A percentile compares a stretch with the other conserved stretches of the same genome.
Conservation (phyloP, 1,284 basidiomycete species). For the Puccinia hordei region DNA sequence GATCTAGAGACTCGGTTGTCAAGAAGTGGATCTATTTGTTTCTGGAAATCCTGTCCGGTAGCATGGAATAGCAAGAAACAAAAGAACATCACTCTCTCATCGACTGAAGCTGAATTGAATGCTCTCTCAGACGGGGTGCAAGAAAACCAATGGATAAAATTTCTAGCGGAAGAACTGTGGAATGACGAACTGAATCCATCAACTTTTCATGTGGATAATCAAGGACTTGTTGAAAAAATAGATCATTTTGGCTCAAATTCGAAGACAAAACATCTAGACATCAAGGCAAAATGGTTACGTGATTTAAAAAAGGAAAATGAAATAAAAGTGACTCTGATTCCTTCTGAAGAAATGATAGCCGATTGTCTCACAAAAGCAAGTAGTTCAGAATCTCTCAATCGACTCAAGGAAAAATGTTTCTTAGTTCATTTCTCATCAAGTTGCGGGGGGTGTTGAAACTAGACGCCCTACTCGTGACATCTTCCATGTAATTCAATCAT, state of each 20-base stretch:
- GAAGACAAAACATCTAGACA: conserved; percentile 10
- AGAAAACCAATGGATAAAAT: conserved; percentile 4
- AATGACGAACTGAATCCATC: neutral
- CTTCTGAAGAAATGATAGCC: neutral
- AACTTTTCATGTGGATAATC: neutral
- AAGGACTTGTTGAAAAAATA: neutral
- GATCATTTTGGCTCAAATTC: conserved; percentile 9
- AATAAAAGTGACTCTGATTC: neutral
- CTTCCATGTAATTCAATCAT: too few relatives aligned
- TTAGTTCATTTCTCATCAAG: neutral
- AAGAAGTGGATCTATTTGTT: neutral
- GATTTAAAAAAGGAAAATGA: neutral
- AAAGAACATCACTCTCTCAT: neutral
- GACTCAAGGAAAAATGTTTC: neutral
- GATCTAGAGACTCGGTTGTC: neutral
- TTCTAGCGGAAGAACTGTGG: neutral
- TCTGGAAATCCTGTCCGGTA: neutral
- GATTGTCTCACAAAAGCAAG: neutral
- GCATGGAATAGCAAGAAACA: conserved; percentile 7
- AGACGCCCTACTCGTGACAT: too few relatives aligned
- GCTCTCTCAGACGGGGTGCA: neutral
- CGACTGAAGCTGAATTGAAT: neutral
- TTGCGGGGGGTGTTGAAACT: conserved; percentile 4
- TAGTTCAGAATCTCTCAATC: neutral
- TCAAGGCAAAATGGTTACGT: neutral